Base-by-base conservation (phyloP, 1,139 yeast genomes). In the Suhomyces bolitotheri region DNA sequence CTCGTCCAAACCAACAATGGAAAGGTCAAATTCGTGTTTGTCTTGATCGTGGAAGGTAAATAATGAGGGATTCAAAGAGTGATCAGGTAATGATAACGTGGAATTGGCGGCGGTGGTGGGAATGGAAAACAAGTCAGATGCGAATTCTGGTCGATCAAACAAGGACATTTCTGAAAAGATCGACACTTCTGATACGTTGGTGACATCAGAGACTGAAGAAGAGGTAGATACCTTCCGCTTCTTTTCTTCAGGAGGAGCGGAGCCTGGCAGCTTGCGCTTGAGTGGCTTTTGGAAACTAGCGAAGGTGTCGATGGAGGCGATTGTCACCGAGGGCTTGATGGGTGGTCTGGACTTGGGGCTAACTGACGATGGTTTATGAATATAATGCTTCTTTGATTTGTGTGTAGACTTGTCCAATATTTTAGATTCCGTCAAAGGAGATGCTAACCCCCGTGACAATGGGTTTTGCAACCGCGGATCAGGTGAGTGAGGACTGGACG, bases 291-390 rank as follows among this genome's bases (percentile, higher is more conserved):
- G 36, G 13, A 31, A 31, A 15, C 19, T 16, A 24, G 49, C 33
- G 30, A 43, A 43, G 11, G 43, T 48, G 25, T 54, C 49, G 32
- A 59, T 51, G 16, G 62, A 53, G 5, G 60, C 54, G 14, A 57
- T 56, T 12, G 58, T 54, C 11, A 58, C 60, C 6, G 51, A 45
- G 2, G 63, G 63, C 38, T 56, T 56, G 35, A 54, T 34, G 14
- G 51, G 44, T n/a, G n/a, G n/a, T n/a, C n/a, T n/a, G n/a, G n/a
- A n/a, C n/a, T n/a, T n/a, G n/a, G n/a, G n/a, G n/a, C n/a, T n/a
- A n/a, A n/a, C n/a, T n/a, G n/a, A n/a, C n/a, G n/a, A n/a, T n/a
- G n/a, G n/a, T n/a, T n/a, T n/a, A n/a, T n/a, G n/a, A n/a, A n/a
- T n/a, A n/a, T n/a, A n/a, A n/a, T n/a, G n/a, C n/a, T n/a, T n/a